Percentiles rank a stretch among this genome's conserved stretches.
Evolutionary conservation across 192 early-diverging fungal genomes (phyloP).

Genomic region (Lobosporangium transversale): DNA sequence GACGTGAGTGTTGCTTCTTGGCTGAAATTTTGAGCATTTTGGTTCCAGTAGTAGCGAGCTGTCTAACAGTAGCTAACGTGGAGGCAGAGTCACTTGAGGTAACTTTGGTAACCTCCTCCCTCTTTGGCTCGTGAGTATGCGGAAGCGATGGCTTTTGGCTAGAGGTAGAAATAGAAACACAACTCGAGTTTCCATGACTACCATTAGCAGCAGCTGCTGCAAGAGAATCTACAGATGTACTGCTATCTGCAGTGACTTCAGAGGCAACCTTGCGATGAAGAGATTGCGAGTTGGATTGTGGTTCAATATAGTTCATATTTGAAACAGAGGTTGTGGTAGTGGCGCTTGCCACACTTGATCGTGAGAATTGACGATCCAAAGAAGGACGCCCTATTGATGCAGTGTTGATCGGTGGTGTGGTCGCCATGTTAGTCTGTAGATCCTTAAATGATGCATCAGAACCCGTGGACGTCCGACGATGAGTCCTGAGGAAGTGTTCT

Average conservation of each 20-base stretch:
- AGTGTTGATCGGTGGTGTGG: slow-evolving; percentile 28
- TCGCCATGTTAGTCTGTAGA: slow-evolving; percentile 25
- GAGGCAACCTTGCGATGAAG: slow-evolving; percentile 13
- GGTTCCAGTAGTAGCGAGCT: slow-evolving; percentile 40
- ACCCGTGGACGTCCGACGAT: slow-evolving; percentile 37
- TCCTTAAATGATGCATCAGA: slow-evolving; percentile 48
- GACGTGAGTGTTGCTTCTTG: slow-evolving; percentile 50
- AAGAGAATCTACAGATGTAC: slow-evolving; percentile 4
- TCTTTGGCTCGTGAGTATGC: background rate
- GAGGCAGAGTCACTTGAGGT: slow-evolving; percentile 6
- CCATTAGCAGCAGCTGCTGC: background rate
- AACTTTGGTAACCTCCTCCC: slow-evolving; percentile 1
- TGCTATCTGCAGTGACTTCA: slow-evolving; percentile 26
- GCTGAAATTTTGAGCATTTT: slow-evolving; percentile 54
- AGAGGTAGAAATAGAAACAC: background rate
- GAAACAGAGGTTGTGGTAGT: background rate
- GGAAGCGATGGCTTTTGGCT: background rate
- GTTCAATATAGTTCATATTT: no score
- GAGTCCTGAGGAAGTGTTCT: slow-evolving; percentile 40
- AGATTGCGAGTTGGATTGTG: background rate
- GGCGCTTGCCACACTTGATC: slow-evolving; percentile 2
- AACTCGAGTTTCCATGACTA: background rate
- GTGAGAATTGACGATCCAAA: slow-evolving; percentile 26
- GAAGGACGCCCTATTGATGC: slow-evolving; percentile 19
- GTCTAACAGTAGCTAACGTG: slow-evolving; percentile 5